Conservation (phyloP, 1,284 basidiomycete species). For the Cryptococcus hybrid region DNA sequence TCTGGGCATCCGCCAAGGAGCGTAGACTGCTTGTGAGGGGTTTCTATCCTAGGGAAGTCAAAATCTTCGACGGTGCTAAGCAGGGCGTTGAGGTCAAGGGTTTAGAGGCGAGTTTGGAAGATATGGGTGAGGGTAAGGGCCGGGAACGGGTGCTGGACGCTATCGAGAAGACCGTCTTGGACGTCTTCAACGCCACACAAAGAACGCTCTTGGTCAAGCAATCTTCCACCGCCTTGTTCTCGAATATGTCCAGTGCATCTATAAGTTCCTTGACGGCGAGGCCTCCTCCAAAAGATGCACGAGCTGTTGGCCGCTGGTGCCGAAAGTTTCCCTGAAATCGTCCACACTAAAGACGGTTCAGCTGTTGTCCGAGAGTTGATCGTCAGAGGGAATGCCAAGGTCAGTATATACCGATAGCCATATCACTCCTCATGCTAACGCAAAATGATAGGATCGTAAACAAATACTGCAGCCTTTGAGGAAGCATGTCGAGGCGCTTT, state of each 20-base stretch:
- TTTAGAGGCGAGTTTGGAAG: constrained; percentile 64
- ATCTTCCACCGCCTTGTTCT: constrained; percentile 71
- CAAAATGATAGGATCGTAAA: constrained; percentile 63
- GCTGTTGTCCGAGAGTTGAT: constrained; percentile 76
- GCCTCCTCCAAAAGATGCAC: constrained; percentile 48
- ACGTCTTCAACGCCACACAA: constrained; percentile 81
- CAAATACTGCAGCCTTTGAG: constrained; percentile 79
- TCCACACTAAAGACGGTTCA: constrained; percentile 86
- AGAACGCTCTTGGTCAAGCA: constrained; percentile 77
- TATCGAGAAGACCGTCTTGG: constrained; percentile 52
- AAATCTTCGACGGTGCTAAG: constrained; percentile 69
- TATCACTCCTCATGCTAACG: no score
- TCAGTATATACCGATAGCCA: constrained; percentile 42
- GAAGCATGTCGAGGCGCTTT: constrained; percentile 80
- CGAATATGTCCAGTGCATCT: constrained; percentile 49
- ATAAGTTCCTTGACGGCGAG: constrained; percentile 42
- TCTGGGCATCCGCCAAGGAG: constrained; percentile 79
- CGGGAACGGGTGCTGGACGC: constrained; percentile 64
- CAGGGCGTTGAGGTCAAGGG: constrained; percentile 51
- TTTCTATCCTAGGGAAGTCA: constrained; percentile 63
- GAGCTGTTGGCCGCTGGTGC: constrained; percentile 27
- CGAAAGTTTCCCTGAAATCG: constrained; percentile 81
- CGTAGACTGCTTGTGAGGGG: constrained; percentile 66
- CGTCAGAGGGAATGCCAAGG: constrained; percentile 58
- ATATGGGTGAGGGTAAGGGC: constrained; percentile 60